Percentiles rank a stretch among this genome's conserved stretches.
phyloP scores from a whole-genome alignment of 2,329 filamentous ascomycete genomes.

The Neocatenulostroma microsporum region DNA sequence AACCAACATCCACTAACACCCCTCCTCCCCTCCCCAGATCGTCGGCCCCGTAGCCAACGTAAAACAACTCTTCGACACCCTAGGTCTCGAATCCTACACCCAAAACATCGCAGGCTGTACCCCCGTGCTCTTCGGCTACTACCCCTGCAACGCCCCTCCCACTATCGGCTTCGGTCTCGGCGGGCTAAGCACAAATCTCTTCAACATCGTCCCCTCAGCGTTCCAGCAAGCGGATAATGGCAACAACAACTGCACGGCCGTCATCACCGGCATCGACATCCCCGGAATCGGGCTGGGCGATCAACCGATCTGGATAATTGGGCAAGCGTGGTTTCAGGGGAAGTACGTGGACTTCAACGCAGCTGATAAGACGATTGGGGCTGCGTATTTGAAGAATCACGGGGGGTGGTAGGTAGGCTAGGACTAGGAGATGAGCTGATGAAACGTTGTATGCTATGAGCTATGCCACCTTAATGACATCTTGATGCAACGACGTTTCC shows the following conservation, averaged over 20 bases:
- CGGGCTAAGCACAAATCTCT: not conserved
- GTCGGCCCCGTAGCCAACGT: constrained; percentile 1
- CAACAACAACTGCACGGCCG: constrained; percentile 8
- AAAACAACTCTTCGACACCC: not conserved
- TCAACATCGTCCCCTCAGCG: constrained; percentile 6
- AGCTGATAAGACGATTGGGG: not conserved
- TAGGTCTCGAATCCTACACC: constrained; percentile 4
- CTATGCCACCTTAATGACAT: no score
- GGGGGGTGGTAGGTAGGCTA: no score
- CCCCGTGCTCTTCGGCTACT: constrained; percentile 7
- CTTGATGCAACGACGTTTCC: no score
- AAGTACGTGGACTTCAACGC: constrained; percentile 9
- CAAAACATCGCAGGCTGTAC: constrained; percentile 3
- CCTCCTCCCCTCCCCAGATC: no score
- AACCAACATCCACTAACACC: no score
- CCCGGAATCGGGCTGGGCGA: no score
- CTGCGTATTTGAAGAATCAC: not conserved
- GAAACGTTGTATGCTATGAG: no score
- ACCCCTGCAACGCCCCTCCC: constrained; percentile 5
- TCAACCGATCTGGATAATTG: constrained; percentile 6
- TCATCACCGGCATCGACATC: constrained; percentile 1
- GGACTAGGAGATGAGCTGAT: no score
- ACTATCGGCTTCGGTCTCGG: constrained; percentile 4
- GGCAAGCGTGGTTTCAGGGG: constrained; percentile 9
- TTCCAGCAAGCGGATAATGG: constrained; percentile 7